Evolutionary conservation across 2,329 filamentous ascomycete species (phyloP).

Genomic region (Emmonsiellopsis sp.): DNA sequence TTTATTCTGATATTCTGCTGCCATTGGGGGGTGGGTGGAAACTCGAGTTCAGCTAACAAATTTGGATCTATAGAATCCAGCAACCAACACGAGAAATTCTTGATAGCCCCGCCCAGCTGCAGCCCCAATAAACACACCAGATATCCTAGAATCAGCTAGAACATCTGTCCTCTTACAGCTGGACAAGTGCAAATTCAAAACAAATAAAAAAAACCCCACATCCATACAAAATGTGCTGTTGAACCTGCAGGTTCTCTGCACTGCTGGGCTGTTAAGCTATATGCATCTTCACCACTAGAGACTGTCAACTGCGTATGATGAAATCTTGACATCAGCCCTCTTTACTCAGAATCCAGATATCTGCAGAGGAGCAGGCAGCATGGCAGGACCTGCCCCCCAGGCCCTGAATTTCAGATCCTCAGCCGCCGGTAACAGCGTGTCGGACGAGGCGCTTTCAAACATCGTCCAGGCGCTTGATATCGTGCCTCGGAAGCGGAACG

Average conservation of each 20-base stretch:
- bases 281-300: neutral
- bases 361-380: constrained; percentile 2
- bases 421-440: constrained; percentile 2
- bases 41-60: too few relatives aligned
- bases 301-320: neutral
- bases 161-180: neutral
- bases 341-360: neutral
- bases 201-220: neutral
- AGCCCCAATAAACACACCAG: neutral
- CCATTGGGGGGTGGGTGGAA: too few relatives aligned
- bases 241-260: neutral
- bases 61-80: too few relatives aligned
- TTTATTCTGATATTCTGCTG: too few relatives aligned
- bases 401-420: constrained; percentile 3
- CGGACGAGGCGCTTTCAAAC: constrained; percentile 14
- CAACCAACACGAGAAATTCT: too few relatives aligned
- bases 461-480: constrained; percentile 60
- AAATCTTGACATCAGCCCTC: neutral
- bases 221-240: neutral
- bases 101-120: too few relatives aligned
- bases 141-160: neutral
- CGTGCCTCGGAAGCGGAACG: too few relatives aligned
- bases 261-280: neutral
- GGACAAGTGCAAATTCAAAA: neutral
- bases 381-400: constrained; percentile 2